Conservation (phyloP, 352 stramenopile species). For the Peronospora tabacina region DNA sequence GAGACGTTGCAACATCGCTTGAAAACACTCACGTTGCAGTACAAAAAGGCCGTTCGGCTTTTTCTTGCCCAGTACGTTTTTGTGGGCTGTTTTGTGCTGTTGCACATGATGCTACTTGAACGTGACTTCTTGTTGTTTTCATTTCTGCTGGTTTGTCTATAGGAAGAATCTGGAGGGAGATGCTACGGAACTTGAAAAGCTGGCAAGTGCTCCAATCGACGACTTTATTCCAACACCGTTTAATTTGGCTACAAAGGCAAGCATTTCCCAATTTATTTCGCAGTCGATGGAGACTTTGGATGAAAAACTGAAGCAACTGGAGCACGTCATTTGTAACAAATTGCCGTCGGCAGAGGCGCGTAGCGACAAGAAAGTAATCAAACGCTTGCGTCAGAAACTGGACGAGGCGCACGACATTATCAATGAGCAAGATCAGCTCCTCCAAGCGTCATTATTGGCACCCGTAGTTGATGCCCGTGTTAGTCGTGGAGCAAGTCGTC, state of each 20-base stretch:
- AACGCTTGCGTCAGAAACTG: conserved; percentile 56
- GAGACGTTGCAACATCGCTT: conserved; percentile 49
- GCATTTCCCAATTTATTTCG: conserved; percentile 44
- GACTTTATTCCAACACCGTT: conserved; percentile 57
- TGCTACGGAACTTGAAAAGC: conserved; percentile 38
- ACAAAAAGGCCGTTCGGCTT: conserved; percentile 62
- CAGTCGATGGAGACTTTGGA: conserved; percentile 40
- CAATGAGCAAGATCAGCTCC: conserved; percentile 55
- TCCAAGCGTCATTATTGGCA: conserved; percentile 49
- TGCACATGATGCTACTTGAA: background rate
- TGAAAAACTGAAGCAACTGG: conserved; percentile 45
- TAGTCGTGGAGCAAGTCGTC: conserved; percentile 5
- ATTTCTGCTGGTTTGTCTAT: conserved; percentile 2
- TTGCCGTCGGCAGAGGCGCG: conserved; percentile 27
- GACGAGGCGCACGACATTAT: conserved; percentile 57
- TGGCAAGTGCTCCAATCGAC: conserved; percentile 51
- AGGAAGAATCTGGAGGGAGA: conserved; percentile 40
- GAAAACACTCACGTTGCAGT: conserved; percentile 56
- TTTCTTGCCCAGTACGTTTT: conserved; percentile 68
- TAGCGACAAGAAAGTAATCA: conserved; percentile 37
- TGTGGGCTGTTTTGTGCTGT: background rate
- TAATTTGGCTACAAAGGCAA: conserved; percentile 56
- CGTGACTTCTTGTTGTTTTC: background rate
- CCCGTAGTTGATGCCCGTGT: conserved; percentile 5
- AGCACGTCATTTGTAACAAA: conserved; percentile 45